A percentile compares a stretch with the other conserved stretches of the same genome.
Conservation (phyloP, 2,329 filamentous ascomycete genomes). For the Sporothrix schenckii region DNA sequence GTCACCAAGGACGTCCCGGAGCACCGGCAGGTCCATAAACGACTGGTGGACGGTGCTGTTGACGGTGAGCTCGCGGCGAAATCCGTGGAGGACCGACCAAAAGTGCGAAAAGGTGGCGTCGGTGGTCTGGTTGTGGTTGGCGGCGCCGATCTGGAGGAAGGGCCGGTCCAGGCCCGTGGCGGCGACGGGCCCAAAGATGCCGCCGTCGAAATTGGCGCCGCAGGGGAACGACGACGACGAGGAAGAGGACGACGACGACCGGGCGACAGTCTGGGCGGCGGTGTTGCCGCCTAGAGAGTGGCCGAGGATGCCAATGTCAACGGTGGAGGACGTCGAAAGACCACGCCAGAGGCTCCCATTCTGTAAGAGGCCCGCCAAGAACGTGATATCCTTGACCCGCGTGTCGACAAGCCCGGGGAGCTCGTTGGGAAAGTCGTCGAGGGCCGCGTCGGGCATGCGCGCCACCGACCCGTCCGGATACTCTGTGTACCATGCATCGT, state of each 20-base stretch:
- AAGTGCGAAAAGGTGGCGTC: neutral
- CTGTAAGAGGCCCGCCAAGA: neutral
- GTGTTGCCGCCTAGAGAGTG: neutral
- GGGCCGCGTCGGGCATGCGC: neutral
- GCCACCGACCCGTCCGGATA: neutral
- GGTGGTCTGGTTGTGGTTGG: constrained; percentile 12
- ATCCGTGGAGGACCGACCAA: neutral
- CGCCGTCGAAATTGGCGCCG: constrained; percentile 5
- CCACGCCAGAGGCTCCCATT: neutral
- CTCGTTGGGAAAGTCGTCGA: constrained; percentile 3
- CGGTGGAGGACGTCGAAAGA: neutral
- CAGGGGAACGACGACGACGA: neutral
- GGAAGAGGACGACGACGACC: neutral
- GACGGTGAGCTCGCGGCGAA: neutral
- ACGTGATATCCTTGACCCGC: neutral
- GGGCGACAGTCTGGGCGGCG: neutral
- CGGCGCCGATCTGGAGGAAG: constrained; percentile 8
- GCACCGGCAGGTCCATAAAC: neutral
- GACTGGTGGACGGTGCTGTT: constrained; percentile 5
- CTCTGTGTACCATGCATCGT: constrained; percentile 11
- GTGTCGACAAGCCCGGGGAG: neutral
- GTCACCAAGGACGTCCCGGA: neutral
- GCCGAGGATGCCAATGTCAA: neutral
- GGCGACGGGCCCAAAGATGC: constrained; percentile 1
- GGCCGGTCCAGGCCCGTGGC: neutral